Percentiles rank a stretch among this genome's conserved stretches.
phyloP scores from a whole-genome alignment of 768 basidiomycete genomes.

The Cystofilobasidium capitatum region DNA sequence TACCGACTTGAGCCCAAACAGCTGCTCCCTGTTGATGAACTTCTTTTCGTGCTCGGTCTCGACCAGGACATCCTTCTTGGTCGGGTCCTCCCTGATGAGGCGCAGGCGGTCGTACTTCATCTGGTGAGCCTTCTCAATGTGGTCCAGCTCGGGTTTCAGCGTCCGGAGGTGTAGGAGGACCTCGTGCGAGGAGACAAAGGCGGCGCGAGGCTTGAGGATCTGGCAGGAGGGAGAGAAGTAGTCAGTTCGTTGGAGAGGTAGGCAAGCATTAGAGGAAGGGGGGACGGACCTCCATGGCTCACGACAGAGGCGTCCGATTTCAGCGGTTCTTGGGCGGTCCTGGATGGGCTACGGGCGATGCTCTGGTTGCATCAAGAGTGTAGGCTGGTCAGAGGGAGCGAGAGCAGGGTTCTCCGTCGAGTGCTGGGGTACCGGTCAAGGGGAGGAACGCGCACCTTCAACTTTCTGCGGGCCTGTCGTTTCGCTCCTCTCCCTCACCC shows the following conservation, averaged over 20 bases:
- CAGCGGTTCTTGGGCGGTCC: not conserved
- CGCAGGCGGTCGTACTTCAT: not conserved
- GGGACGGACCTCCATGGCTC: constrained; percentile 15
- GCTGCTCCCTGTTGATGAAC: constrained; percentile 5
- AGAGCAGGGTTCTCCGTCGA: not conserved
- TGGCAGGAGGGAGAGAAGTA: not conserved
- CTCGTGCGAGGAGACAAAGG: constrained; percentile 21
- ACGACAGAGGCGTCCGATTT: too few species aligned
- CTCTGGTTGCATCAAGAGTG: not conserved
- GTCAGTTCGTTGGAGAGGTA: not conserved
- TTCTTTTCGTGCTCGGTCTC: constrained; percentile 11
- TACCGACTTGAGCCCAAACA: constrained; percentile 4
- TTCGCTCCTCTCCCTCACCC: constrained; percentile 3
- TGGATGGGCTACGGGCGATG: not conserved
- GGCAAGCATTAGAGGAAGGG: not conserved
- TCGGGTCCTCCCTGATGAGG: constrained; percentile 3
- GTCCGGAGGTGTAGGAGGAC: constrained; percentile 19
- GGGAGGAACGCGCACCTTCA: not conserved
- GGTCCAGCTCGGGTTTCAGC: constrained; percentile 19
- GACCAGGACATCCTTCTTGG: not conserved
- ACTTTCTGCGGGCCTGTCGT: too few species aligned
- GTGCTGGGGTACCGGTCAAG: not conserved
- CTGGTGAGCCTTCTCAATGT: constrained; percentile 3
- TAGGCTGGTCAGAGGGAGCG: not conserved
- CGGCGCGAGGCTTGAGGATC: constrained; percentile 20